Base-by-base conservation (phyloP, 768 basidiomycete species). In the Leccinum subtestaceum region DNA sequence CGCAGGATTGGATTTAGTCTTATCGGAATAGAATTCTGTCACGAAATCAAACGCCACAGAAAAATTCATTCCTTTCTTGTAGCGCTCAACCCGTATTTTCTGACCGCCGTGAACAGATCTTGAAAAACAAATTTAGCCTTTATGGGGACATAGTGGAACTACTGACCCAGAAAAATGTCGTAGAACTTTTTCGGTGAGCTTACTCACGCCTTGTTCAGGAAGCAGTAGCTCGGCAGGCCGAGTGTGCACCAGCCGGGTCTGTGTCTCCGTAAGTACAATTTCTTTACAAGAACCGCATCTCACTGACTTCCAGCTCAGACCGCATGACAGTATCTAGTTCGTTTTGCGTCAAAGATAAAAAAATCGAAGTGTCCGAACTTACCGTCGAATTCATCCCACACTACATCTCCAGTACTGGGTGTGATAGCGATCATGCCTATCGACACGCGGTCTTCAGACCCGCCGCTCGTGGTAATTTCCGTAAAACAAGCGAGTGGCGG, bases 381-480 rank as follows among this genome's bases (percentile, higher is more conserved):
- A 88, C 91, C 94, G 55, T 89, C 80, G 67, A 95, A 96, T 56
- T 91, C 85, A 67, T 99, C 96, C 85, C 93, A 98, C 2, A 93
- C 76, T 3, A 99, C 89, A 63, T 97, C 95, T 1, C 96, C 96
- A 0, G 94, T 97, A 50, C 86, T 86, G 1, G 95, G 92, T 57
- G 86, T 85, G 15, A 97, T 85, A 15, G 84, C 83, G 34, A 98
- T 80, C 73, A 98, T 78, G 8, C 87, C 87, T 43, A 98, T 80
- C 1, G 66, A 74, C 4, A 84, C 80, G 53, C 79, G 65, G 5
- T 66, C 71, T 25, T 63, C 67, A 15, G 51, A 53, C 31, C 52
- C 29, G 27, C 53, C 53, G 2, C 45, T 56, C 65, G 62, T 31
- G 2, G 60, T 52, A 38, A 57, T 51, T 64, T 94, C 88, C 49